phyloP scores from a whole-genome alignment of 1,284 basidiomycete species.

The Kwoniella shivajii region DNA sequence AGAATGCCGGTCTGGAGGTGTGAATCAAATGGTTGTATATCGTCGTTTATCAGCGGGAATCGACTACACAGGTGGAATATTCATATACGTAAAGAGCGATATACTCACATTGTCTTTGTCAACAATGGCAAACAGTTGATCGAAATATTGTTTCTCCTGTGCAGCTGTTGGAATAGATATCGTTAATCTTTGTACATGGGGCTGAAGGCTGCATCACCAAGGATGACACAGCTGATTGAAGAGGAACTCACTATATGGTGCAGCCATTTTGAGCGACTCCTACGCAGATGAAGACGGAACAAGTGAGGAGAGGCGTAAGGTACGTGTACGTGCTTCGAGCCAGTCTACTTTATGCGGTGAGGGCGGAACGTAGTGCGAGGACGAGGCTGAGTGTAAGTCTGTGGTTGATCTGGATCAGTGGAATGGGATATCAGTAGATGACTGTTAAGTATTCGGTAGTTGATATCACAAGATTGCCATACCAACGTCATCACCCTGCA shows the following conservation, averaged over 20 bases:
- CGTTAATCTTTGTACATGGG: background rate
- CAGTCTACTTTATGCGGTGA: too few species aligned
- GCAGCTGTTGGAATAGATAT: constrained; percentile 23
- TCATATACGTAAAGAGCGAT: background rate
- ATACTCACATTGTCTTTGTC: constrained; percentile 48
- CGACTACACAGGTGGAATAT: too few species aligned
- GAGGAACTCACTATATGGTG: constrained; percentile 8
- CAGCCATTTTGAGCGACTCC: constrained; percentile 2
- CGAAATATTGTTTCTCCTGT: constrained; percentile 52
- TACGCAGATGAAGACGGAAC: background rate
- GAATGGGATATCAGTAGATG: too few species aligned
- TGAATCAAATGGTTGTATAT: background rate
- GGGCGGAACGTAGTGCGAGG: too few species aligned
- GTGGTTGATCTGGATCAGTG: too few species aligned
- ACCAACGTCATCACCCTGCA: constrained; percentile 3
- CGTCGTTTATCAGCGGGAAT: too few species aligned
- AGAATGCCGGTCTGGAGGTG: constrained; percentile 67
- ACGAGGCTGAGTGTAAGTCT: too few species aligned
- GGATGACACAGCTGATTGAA: background rate
- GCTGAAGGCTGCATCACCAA: background rate
- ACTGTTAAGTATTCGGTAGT: too few species aligned
- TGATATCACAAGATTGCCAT: too few species aligned
- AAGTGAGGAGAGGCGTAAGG: too few species aligned
- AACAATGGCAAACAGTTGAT: constrained; percentile 47
- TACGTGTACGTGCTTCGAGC: too few species aligned